phyloP scores from a whole-genome alignment of 345 rosid genomes.

The Isatis tinctoria region DNA sequence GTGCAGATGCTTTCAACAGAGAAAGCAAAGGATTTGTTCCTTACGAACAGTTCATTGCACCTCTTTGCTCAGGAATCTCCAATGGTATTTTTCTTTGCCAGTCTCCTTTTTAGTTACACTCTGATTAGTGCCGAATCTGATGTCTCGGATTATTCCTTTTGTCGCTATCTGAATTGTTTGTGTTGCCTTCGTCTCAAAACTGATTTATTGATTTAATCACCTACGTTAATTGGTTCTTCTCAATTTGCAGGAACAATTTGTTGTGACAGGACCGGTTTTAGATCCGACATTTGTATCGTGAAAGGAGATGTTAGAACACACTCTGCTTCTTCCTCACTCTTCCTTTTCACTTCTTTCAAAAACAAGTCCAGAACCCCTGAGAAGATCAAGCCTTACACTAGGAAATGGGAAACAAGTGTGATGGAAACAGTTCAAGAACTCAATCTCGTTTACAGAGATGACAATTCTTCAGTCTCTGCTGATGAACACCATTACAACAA shows the following conservation, averaged over 20 bases:
- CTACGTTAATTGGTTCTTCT: neutral
- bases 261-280: slow-evolving; percentile 59
- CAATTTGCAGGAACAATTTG: slow-evolving; percentile 36
- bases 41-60: slow-evolving; percentile 21
- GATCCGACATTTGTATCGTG: slow-evolving; percentile 69
- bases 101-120: neutral
- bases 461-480: slow-evolving; percentile 8
- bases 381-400: slow-evolving; percentile 66
- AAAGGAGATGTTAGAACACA: slow-evolving; percentile 71
- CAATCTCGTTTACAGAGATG: slow-evolving; percentile 40
- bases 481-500: neutral
- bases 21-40: neutral
- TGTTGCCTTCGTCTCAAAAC: too few relatives aligned
- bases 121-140: neutral
- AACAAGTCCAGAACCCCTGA: slow-evolving; percentile 25
- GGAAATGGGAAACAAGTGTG: slow-evolving; percentile 73
- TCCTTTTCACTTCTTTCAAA: slow-evolving; percentile 33
- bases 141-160: neutral
- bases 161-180: neutral
- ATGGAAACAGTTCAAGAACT: slow-evolving; percentile 66
- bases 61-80: slow-evolving; percentile 24
- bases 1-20: slow-evolving; percentile 15
- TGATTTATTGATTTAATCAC: too few relatives aligned
- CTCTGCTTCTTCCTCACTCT: slow-evolving; percentile 55
- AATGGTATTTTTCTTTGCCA: slow-evolving; percentile 8